Base-by-base conservation (phyloP, 352 stramenopile genomes). In the Phytophthora tubulina region DNA sequence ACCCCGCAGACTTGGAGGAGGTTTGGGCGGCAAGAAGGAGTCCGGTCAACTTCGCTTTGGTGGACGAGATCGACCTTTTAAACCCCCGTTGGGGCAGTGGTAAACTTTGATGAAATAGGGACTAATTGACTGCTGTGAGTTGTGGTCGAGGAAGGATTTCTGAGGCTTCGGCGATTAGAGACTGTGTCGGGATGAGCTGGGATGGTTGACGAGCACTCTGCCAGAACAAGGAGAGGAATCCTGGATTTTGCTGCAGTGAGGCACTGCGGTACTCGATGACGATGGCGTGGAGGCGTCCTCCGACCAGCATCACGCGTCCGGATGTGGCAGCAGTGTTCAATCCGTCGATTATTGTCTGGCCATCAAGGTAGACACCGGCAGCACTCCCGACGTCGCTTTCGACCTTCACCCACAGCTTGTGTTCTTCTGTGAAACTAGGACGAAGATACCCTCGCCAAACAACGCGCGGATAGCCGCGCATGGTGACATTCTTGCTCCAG, bases 41-140 rank as follows among this genome's bases (percentile, higher is more conserved):
- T 95, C 87, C 0, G 89, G 89, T 0, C 89, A 96, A 68, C 78
- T 96, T 8, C 89, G 89, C 45, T 96, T 96, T 72, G 89, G 89
- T 6, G 89, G 89, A 7, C 75, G 86, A 17, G 85, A 94, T 31
- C 80, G 78, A n/a, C 87, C 89, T 14, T 96, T 95, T 67, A 83
- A 79, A 17, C 79, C 82, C 8, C 79, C 85, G 2, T 11, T 75
- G 50, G 42, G 27, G 3, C 52, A 56, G 38, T 46, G 44, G 1
- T 70, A 36, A 63, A 35, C 13, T 31, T 53, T 30, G 54, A 51
- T 59, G 1, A 13, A 33, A 33, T 51, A 17, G 48, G 27, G 36
- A 38, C 39, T 69, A 68, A 9, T 66, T 54, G 31, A 73, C 72
- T 32, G 55, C 66, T 63, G 69, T 44, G 4, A 77, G 21, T 32